phyloP scores from a whole-genome alignment of 192 early-diverging fungal species.

The Coemansia sp. region DNA sequence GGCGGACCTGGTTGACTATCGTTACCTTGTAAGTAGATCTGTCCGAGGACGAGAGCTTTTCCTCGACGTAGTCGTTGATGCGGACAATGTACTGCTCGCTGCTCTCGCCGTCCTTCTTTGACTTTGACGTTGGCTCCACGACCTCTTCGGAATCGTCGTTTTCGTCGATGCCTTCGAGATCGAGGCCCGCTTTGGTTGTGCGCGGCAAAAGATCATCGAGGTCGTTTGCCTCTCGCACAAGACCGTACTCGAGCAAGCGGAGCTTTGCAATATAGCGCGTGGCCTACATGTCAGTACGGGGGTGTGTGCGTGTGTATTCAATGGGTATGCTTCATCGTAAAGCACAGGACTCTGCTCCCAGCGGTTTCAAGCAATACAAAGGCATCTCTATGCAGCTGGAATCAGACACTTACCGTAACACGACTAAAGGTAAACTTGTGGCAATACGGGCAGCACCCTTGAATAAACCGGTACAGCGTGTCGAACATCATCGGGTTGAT shows the following conservation, averaged over 20 bases:
- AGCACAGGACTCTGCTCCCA: not conserved
- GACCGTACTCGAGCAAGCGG: constrained; percentile 78
- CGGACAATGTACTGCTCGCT: constrained; percentile 60
- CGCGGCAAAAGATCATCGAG: constrained; percentile 65
- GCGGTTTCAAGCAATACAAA: not conserved
- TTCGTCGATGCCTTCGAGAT: constrained; percentile 42
- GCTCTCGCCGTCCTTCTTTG: constrained; percentile 30
- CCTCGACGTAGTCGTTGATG: constrained; percentile 63
- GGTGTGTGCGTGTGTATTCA: not conserved
- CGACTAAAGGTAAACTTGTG: constrained; percentile 68
- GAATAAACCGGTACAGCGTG: constrained; percentile 84
- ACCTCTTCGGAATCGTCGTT: constrained; percentile 39
- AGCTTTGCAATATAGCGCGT: constrained; percentile 72
- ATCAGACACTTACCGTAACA: constrained; percentile 32
- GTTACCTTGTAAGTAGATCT: constrained; percentile 48
- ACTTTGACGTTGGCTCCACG: not conserved
- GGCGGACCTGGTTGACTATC: constrained; percentile 47
- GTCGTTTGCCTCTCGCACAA: constrained; percentile 80
- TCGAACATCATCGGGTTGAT: constrained; percentile 94
- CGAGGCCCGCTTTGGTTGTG: constrained; percentile 46
- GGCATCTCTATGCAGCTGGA: not conserved
- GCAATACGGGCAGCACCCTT: constrained; percentile 87
- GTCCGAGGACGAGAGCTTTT: constrained; percentile 20
- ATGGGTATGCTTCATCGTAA: not conserved
- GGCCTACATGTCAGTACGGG: constrained; percentile 26